phyloP scores from a whole-genome alignment of 1,139 yeast species.

The Hemisphaericaspora xylanilytica region DNA sequence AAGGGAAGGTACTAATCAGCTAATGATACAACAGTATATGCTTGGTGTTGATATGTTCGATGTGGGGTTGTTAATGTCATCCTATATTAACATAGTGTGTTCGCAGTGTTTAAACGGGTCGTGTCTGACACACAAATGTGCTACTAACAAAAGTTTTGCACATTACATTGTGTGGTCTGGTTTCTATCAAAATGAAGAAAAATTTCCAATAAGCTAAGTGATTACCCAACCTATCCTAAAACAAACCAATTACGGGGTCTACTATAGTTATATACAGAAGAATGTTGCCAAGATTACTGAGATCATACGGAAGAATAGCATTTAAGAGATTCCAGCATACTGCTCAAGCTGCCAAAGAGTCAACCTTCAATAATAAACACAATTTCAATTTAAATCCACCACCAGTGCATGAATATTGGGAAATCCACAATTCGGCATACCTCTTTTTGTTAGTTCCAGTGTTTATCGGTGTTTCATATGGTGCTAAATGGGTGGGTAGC shows the following conservation, averaged over 20 bases:
- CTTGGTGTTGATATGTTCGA: no score
- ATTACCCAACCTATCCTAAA: no score
- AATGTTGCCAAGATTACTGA: constrained; percentile 31
- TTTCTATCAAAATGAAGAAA: no score
- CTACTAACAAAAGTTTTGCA: no score
- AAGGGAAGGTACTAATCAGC: no score
- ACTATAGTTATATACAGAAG: constrained; percentile 4
- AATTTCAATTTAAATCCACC: constrained; percentile 48
- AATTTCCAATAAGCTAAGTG: neutral
- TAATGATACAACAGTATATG: no score
- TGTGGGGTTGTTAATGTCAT: no score
- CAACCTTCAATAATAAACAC: constrained; percentile 40
- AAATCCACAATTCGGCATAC: constrained; percentile 36
- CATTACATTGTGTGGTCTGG: no score
- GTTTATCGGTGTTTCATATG: constrained; percentile 34
- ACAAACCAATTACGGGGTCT: neutral
- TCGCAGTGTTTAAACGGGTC: constrained; percentile 33
- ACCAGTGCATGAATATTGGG: constrained; percentile 50
- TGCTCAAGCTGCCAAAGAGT: constrained; percentile 21
- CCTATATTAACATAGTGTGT: no score
- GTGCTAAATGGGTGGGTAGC: constrained; percentile 32
- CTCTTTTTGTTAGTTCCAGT: constrained; percentile 41
- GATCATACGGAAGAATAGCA: constrained; percentile 18
- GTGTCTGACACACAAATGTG: constrained; percentile 54
- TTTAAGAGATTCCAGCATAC: constrained; percentile 34